Percentiles rank a stretch among this genome's conserved stretches.
Evolutionary conservation across 75 land plant species (phyloP).

Genomic region (Chamaecyparis obtusa): DNA sequence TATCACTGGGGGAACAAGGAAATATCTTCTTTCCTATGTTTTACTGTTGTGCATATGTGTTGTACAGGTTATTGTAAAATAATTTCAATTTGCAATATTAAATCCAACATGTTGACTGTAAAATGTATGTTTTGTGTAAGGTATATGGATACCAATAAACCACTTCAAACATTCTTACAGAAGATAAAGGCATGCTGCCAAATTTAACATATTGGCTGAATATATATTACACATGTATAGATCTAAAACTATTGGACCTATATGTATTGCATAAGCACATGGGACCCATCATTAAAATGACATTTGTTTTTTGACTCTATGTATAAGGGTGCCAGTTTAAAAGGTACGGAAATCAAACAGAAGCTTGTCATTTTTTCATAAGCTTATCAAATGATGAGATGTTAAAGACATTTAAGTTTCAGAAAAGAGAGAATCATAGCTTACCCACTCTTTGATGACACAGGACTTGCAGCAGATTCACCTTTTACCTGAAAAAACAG

Average conservation of each 20-base stretch:
- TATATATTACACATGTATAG: neutral
- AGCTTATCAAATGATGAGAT: neutral
- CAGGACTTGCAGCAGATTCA: conserved; percentile 29
- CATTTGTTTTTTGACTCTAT: neutral
- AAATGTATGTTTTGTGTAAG: neutral
- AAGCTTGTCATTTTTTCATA: neutral
- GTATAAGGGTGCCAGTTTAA: neutral
- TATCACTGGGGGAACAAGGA: too few species aligned
- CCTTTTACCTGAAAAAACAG: conserved; percentile 29
- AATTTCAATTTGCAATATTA: neutral
- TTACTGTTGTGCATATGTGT: neutral
- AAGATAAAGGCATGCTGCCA: neutral
- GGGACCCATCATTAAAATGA: neutral
- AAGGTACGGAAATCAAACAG: neutral
- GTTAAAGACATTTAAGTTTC: neutral
- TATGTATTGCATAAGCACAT: neutral
- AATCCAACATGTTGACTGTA: neutral
- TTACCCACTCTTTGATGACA: conserved; percentile 54
- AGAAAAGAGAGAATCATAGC: neutral
- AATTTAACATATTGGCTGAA: neutral
- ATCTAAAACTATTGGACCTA: neutral
- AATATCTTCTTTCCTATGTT: too few species aligned
- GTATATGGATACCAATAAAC: neutral
- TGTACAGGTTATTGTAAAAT: neutral
- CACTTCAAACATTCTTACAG: neutral